Base-by-base conservation (phyloP, 2,329 filamentous ascomycete species). In the Colletotrichum incanum region DNA sequence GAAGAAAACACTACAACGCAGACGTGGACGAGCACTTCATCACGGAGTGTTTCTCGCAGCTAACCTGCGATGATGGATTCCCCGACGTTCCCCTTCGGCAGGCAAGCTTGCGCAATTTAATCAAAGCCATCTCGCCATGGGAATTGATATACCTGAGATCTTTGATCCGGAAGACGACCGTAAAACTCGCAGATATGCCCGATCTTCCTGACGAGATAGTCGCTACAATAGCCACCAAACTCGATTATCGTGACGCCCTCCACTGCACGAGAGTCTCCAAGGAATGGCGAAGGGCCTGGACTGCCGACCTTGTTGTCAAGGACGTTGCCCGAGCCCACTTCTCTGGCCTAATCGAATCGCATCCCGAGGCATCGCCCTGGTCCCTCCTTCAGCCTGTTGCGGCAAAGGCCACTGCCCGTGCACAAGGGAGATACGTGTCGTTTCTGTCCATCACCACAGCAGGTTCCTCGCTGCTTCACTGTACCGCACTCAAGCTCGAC, bases 141-240 rank as follows among this genome's bases (percentile, higher is more conserved):
- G 74, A 75, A 14, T 26, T 73, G 5, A 16, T 73, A 2, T 31
- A 71, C 20, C 60, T 75, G 8, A 26, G 55, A 14, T n/a, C 20
- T 20, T 11, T 62, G 34, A 11, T 61, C 5, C 43, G 23, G 7
- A n/a, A 39, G 16, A 59, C 20, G 1, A 8, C 34, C 1, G 9
- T 28, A 1, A 45, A 8, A 0, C 34, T 75, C 49, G 58, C 64
- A 18, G 56, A 34, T 1, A 31, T 74, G 18, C 28, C 49, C 5
- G 23, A 73, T 12, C 64, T 75, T 1, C 73, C 74, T 6, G 18
- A 59, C 5, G 65, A 73, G 23, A 6, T 73, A 8, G 20, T 73
- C 41, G 28, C 34, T 20, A n/a, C 50, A 18, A 67, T 75, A 43
- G 34, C 63, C 1, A 3, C 9, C 20, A n/a, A 54, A 6, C 28